Base-by-base conservation (phyloP, 345 rosid genomes). In the Rhodamnia rubescens region DNA sequence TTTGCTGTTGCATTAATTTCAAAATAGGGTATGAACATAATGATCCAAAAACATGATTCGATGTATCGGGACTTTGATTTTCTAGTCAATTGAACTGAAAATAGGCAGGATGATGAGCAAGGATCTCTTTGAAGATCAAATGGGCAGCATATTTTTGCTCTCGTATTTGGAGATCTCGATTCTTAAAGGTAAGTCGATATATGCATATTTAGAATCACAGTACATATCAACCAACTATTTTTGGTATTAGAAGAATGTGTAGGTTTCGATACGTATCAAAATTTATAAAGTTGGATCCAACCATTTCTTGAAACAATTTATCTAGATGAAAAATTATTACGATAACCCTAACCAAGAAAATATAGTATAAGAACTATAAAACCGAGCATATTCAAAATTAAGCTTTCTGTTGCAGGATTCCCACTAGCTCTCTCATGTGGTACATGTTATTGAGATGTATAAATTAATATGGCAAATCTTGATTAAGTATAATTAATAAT, bases 31-130 rank as follows among this genome's bases (percentile, higher is more conserved):
- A 55, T 8, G 58, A 55, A 22, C 2, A 55, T 5, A 9, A 22
- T 4, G 5, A 1, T 18, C 0, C 0, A 9, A 32, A 69, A 18
- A 18, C 20, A 36, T 36, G 26, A 9, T 69, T 20, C 22, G 21
- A 18, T 69, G 12, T 18, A 36, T 69, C 0, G 0, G 3, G 13
- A 36, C 7, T 69, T 8, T 36, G 78, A 0, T 20, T 18, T 36
- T 69, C 24, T 18, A 18, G 13, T 36, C 47, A 18, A 18, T 69
- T 18, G 47, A 56, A 22, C 0, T 22, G 27, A 56, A 24, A 8
- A 56, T 56, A 11, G 14, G 52, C 14, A 50, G 4, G 14, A 50
- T 11, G 52, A 4, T 11, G 4, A 11, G 52, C 52, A 50, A 50
- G 13, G 52, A 50, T 11, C 52, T 50, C 14, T 50, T 50, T 50